Evolutionary conservation across 1,284 basidiomycete species (phyloP), one percentile per base, ranked within the genome.

Genomic region (Austroboletus novae-zelandiae): DNA sequence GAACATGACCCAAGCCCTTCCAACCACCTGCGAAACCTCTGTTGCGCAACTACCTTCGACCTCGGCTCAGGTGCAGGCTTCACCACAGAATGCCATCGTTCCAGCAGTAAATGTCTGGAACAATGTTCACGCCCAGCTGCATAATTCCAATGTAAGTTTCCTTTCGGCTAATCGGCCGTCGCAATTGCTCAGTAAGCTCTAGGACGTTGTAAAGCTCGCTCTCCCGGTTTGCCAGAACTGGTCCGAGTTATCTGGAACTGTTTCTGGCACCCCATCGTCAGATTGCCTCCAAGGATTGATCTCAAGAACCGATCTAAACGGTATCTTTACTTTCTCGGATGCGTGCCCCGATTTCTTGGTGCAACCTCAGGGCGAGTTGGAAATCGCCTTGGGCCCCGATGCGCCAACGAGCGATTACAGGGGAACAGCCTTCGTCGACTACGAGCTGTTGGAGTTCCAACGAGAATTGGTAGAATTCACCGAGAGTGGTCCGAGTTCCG

Each of bases 341-440:
- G 51, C 74, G 40, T 61, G 70, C 45, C 44, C 61, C 20, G 53
- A 47, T 10, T 48, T 74, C 29, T 18, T 64, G n/a, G 54, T 59
- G 34, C 57, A 65, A 18, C 72, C 71, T 1, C 53, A 53, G 14
- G 72, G 70, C 3, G 59, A 68, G n/a, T 56, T 76, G 29, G 65
- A 71, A 35, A 53, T 76, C 9, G 57, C 57, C 13, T 41, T 72
- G 53, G 66, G 62, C 0, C 23, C 43, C 5, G 40, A 29, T 9
- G 29, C 30, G 4, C 13, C 47, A 17, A 29, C 40, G 1, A 29
- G 44, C 2, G 59, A 64, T 35, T 54, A 54, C 25, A 39, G 35
- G 15, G 35, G 47, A 0, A 25, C 50, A 8, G 15, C 47, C 9
- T 68, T 64, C 10, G 10, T 44, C 13, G 36, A 54, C 29, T 53